Evolutionary conservation across 192 early-diverging fungal species (phyloP).

Genomic region (Coemansia sp.): DNA sequence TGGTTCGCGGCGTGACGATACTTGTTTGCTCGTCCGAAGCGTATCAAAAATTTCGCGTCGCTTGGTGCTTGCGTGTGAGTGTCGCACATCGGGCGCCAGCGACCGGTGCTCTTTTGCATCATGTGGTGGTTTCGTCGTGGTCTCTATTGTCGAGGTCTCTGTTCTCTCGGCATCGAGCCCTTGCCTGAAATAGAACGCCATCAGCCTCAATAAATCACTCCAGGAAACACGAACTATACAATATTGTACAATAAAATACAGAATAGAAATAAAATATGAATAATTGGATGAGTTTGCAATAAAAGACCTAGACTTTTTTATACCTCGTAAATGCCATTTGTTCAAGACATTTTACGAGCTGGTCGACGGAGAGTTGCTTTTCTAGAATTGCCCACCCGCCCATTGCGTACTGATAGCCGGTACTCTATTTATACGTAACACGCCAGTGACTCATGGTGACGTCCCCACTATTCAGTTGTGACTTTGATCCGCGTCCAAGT

Average conservation of each 20-base stretch:
- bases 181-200: constrained; percentile 53
- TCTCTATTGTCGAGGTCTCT: not conserved
- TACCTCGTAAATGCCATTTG: too few species aligned
- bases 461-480: too few species aligned
- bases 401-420: too few species aligned
- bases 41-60: not conserved
- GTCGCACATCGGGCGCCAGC: not conserved
- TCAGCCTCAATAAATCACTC: not conserved
- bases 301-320: constrained; percentile 5
- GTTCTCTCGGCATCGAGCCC: constrained; percentile 25
- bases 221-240: not conserved
- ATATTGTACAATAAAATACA: not conserved
- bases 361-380: not conserved
- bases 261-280: not conserved
- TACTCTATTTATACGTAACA: too few species aligned
- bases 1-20: constrained; percentile 13
- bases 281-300: not conserved
- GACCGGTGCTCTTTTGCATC: not conserved
- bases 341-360: not conserved
- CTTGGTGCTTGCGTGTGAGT: not conserved
- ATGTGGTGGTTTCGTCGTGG: too few species aligned
- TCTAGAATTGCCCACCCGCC: too few species aligned
- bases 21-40: constrained; percentile 1
- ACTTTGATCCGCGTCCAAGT: too few species aligned
- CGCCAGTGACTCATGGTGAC: too few species aligned